These are phyloP conservation scores for Pichia insulana DNA, from an alignment of 805 yeast species.

Conservation along the genomic window DNA sequence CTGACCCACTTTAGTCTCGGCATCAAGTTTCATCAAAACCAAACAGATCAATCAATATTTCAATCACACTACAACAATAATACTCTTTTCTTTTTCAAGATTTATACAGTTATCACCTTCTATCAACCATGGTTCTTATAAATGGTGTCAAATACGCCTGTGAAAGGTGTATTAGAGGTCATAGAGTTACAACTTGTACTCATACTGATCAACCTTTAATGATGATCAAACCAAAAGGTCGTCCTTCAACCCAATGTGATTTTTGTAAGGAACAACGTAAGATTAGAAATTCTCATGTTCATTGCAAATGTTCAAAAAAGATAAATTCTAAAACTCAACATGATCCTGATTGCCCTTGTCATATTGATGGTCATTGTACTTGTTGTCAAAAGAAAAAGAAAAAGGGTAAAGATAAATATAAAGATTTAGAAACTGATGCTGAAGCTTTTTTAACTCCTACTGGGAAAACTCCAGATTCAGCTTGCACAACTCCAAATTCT, in stretches of 20 bases:
- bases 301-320: slow-evolving; percentile 63
- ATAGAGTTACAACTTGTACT: slow-evolving; percentile 86
- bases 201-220: slow-evolving; percentile 87
- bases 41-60: too few relatives aligned
- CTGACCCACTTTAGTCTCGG: too few relatives aligned
- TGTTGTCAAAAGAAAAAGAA: slow-evolving; percentile 24
- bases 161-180: slow-evolving; percentile 92
- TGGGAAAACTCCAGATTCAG: neutral
- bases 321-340: slow-evolving; percentile 21
- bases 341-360: slow-evolving; percentile 26
- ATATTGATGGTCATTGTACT: slow-evolving; percentile 25
- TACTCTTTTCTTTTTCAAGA: too few relatives aligned
- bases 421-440: slow-evolving; percentile 7
- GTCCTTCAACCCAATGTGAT: slow-evolving; percentile 87
- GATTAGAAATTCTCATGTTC: slow-evolving; percentile 53
- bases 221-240: slow-evolving; percentile 92
- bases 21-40: too few relatives aligned
- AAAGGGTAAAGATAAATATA: slow-evolving; percentile 12
- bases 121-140: slow-evolving; percentile 62
- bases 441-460: neutral
- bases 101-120: too few relatives aligned
- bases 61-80: too few relatives aligned
- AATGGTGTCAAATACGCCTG: slow-evolving; percentile 95
- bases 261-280: slow-evolving; percentile 76
- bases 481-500: too few relatives aligned